phyloP scores from a whole-genome alignment of 139 green algal species.

The Volvox reticuliferus region DNA sequence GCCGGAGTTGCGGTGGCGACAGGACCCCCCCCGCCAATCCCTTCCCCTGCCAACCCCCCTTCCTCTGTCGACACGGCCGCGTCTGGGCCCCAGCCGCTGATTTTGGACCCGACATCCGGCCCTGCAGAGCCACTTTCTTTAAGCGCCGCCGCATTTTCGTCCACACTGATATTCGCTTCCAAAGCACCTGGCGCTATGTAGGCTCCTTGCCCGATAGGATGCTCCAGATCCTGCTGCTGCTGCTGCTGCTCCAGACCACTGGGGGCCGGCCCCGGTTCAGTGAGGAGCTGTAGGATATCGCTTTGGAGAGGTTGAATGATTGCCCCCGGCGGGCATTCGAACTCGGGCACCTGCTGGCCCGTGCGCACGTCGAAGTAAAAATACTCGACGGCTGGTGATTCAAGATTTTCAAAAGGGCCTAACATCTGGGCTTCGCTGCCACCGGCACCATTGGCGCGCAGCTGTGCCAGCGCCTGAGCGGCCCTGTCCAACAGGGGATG shows the following conservation, averaged over 20 bases:
- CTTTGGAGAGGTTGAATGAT: background rate
- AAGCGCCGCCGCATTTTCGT: background rate
- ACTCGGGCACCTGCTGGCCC: background rate
- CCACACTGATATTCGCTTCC: too few species aligned
- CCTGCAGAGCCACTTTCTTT: too few species aligned
- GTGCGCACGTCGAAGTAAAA: constrained; percentile 24
- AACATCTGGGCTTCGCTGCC: background rate
- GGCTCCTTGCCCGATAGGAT: background rate
- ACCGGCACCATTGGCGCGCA: background rate
- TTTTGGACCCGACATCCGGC: too few species aligned
- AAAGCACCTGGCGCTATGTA: too few species aligned
- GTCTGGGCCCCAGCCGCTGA: too few species aligned
- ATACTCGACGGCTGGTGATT: background rate
- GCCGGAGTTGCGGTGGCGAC: background rate
- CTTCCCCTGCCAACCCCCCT: too few species aligned
- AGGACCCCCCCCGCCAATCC: too few species aligned
- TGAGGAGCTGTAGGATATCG: background rate
- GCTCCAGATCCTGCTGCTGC: background rate
- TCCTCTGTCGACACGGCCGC: too few species aligned
- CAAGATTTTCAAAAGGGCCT: constrained; percentile 27
- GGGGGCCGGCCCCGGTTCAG: background rate
- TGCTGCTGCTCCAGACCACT: background rate
- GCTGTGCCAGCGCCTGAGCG: background rate
- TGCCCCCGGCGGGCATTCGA: background rate
- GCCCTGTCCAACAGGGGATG: background rate